Conservation (phyloP, 176 grass and related monocot species). For the Ensete ventricosum region DNA sequence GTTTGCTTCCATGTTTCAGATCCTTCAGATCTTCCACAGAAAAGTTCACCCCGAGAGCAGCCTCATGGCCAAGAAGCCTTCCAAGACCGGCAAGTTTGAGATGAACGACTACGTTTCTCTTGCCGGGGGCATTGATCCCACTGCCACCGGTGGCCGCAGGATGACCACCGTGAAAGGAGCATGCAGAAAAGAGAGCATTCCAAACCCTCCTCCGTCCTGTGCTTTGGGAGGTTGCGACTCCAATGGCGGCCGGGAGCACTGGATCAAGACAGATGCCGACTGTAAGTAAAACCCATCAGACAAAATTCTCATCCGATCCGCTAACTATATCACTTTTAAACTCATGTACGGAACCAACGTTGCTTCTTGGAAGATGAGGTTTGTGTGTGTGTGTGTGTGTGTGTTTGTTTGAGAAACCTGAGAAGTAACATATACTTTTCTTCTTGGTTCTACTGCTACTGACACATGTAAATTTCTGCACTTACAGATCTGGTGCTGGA, state of each 20-base stretch:
- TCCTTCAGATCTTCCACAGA: slow-evolving; percentile 93
- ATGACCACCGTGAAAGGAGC: background rate
- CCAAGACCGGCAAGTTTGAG: slow-evolving; percentile 19
- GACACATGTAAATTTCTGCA: background rate
- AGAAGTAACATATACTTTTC: too few relatives aligned
- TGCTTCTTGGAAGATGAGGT: too few relatives aligned
- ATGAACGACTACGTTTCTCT: slow-evolving; percentile 1
- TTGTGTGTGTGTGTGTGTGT: too few relatives aligned
- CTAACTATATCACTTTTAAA: slow-evolving; percentile 12
- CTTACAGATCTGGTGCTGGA: slow-evolving; percentile 90
- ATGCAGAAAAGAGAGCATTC: slow-evolving; percentile 27
- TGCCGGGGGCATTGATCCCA: background rate
- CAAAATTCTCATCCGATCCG: slow-evolving; percentile 29
- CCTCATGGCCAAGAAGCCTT: slow-evolving; percentile 17
- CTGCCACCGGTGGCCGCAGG: slow-evolving; percentile 10
- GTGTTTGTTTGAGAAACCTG: too few relatives aligned
- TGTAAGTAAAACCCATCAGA: slow-evolving; percentile 46
- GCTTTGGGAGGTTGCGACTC: slow-evolving; percentile 17
- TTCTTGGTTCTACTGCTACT: slow-evolving; percentile 1
- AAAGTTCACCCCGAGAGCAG: slow-evolving; percentile 86
- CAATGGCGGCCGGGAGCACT: slow-evolving; percentile 54
- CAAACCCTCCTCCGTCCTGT: slow-evolving; percentile 31
- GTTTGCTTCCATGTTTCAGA: slow-evolving; percentile 44
- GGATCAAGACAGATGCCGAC: slow-evolving; percentile 95
- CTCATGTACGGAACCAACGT: too few relatives aligned